Evolutionary conservation across 108 stramenopile genomes (phyloP).

Genomic region (Cyclostephanos tholiformis): DNA sequence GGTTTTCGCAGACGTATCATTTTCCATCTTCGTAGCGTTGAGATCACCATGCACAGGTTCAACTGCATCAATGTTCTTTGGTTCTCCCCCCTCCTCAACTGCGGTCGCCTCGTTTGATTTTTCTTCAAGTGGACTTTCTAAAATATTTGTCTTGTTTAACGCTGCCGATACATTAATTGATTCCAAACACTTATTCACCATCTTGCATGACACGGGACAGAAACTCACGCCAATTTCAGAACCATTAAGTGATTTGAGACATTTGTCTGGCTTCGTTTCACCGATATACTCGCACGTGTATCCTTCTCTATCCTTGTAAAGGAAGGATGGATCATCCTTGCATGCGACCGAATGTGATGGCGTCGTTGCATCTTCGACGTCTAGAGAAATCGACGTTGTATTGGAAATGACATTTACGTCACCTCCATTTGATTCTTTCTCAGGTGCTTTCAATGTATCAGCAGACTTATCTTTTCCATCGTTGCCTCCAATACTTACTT

Average conservation of each 20-base stretch:
- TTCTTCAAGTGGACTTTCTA: neutral
- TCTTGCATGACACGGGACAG: slow-evolving; percentile 36
- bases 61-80: neutral
- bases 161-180: neutral
- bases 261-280: slow-evolving; percentile 9
- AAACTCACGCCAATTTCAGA: slow-evolving; percentile 16
- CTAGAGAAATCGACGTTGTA: neutral
- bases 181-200: slow-evolving; percentile 34
- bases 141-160: neutral
- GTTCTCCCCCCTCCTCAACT: neutral
- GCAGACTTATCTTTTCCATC: slow-evolving; percentile 2
- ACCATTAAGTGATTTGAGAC: slow-evolving; percentile 18
- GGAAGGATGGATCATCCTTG: slow-evolving; percentile 31
- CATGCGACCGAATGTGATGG: neutral
- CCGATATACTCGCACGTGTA: slow-evolving; percentile 20
- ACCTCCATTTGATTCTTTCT: neutral
- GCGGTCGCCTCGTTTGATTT: neutral
- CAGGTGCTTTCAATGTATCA: neutral
- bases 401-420: neutral
- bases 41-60: neutral
- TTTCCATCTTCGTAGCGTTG: neutral
- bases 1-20: too few relatives aligned
- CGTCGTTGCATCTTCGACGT: slow-evolving; percentile 7
- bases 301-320: slow-evolving; percentile 23
- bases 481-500: neutral